Conservation (phyloP, 2,329 filamentous ascomycete genomes). For the Boeremia exigua region DNA sequence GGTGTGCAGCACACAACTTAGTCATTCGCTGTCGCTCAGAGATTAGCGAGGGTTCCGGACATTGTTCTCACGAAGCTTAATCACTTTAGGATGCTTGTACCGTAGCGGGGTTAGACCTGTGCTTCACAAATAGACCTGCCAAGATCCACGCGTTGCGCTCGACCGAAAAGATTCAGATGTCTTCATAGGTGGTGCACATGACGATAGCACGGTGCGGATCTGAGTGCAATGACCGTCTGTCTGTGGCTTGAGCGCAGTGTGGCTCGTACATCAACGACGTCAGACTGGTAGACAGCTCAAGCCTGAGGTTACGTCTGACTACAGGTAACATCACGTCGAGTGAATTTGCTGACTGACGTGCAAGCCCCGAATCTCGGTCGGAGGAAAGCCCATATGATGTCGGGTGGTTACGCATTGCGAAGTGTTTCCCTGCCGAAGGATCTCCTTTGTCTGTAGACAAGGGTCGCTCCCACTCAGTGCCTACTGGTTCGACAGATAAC, state of each 20-base stretch:
- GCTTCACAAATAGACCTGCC: no score
- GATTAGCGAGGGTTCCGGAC: background rate
- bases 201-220: background rate
- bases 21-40: slow-evolving; percentile 19
- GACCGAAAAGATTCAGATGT: background rate
- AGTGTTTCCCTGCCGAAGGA: background rate
- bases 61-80: background rate
- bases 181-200: background rate
- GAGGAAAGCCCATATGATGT: background rate
- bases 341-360: background rate
- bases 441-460: background rate
- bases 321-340: slow-evolving; percentile 3
- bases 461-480: no score
- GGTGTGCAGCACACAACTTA: slow-evolving; percentile 26
- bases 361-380: background rate
- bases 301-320: slow-evolving; percentile 11
- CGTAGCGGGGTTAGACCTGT: background rate
- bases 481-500: no score
- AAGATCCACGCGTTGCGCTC: background rate
- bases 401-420: slow-evolving; percentile 1
- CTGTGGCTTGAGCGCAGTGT: slow-evolving; percentile 1
- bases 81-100: background rate
- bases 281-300: background rate
- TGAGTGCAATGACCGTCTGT: background rate
- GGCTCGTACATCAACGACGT: slow-evolving; percentile 1